Conservation (phyloP, 768 basidiomycete genomes). For the Epithele typhae region DNA sequence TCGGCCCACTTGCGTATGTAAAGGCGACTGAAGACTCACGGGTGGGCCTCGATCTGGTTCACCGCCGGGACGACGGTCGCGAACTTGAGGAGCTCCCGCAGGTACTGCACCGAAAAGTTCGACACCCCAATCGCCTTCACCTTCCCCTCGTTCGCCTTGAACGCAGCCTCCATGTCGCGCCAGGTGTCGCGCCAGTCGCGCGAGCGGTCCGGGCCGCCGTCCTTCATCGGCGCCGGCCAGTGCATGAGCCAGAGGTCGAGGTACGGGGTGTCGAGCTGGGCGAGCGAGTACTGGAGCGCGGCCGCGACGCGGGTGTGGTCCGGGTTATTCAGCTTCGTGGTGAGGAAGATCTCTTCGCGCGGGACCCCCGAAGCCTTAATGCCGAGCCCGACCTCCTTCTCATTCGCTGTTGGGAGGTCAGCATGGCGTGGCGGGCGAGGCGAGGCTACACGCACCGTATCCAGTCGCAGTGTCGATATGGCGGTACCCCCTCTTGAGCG, state of each 20-base stretch:
- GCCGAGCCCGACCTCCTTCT: conserved; percentile 78
- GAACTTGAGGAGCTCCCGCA: conserved; percentile 56
- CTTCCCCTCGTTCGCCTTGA: conserved; percentile 63
- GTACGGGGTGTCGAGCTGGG: conserved; percentile 66
- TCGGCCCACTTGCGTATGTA: too few relatives aligned
- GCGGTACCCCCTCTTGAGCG: conserved; percentile 70
- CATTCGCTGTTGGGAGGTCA: conserved; percentile 41
- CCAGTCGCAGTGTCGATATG: conserved; percentile 69
- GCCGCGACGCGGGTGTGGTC: conserved; percentile 56
- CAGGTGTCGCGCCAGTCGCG: conserved; percentile 74
- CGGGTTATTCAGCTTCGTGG: conserved; percentile 64
- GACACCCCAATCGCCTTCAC: conserved; percentile 78
- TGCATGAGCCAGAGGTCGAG: conserved; percentile 84
- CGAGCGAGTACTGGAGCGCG: conserved; percentile 67
- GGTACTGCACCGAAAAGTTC: conserved; percentile 64
- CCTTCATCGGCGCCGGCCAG: conserved; percentile 74
- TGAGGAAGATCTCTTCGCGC: conserved; percentile 74
- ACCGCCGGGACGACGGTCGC: conserved; percentile 62
- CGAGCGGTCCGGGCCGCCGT: conserved; percentile 48
- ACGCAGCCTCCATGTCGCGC: conserved; percentile 69
- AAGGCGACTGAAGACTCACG: conserved; percentile 36
- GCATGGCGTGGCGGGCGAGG: not conserved
- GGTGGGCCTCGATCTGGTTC: conserved; percentile 78
- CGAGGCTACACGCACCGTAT: conserved; percentile 35
- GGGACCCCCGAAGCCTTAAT: conserved; percentile 72